phyloP scores from a whole-genome alignment of 257 asterid species.

The Mitragyna speciosa region DNA sequence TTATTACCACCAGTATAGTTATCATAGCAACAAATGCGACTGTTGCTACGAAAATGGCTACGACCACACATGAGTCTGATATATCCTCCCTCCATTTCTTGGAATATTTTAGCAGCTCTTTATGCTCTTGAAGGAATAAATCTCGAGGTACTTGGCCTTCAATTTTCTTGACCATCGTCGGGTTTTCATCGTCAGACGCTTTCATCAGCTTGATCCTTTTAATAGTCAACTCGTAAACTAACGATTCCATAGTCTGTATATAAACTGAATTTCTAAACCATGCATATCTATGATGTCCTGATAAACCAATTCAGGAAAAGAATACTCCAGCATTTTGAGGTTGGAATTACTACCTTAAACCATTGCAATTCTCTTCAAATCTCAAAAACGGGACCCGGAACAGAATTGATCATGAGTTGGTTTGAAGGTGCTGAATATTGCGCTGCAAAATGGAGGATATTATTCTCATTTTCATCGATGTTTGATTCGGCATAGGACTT shows the following conservation, averaged over 20 bases:
- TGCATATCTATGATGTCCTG: no score
- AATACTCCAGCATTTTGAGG: no score
- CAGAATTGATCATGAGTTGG: not conserved
- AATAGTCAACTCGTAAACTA: not conserved
- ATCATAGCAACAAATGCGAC: conserved; percentile 12
- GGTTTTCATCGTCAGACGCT: no score
- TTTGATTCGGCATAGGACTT: not conserved
- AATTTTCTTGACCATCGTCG: no score
- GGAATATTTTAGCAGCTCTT: not conserved
- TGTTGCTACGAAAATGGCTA: conserved; percentile 6
- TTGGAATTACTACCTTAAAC: conserved; percentile 16
- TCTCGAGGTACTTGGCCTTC: not conserved
- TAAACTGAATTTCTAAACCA: no score
- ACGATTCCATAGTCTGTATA: conserved; percentile 13
- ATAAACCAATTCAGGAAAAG: no score
- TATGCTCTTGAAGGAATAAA: not conserved
- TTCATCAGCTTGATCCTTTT: not conserved
- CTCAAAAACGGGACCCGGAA: conserved; percentile 14
- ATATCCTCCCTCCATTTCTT: conserved; percentile 14
- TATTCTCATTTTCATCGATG: not conserved
- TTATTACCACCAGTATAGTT: not conserved
- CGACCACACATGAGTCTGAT: conserved; percentile 17
- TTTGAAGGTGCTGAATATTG: conserved; percentile 1
- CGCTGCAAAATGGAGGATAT: conserved; percentile 25
- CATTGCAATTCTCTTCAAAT: conserved; percentile 22